A percentile compares a stretch with the other conserved stretches of the same genome.
These are phyloP conservation scores for Claviceps citrina DNA, from an alignment of 2,329 filamentous ascomycete species.

Conservation along the genomic window DNA sequence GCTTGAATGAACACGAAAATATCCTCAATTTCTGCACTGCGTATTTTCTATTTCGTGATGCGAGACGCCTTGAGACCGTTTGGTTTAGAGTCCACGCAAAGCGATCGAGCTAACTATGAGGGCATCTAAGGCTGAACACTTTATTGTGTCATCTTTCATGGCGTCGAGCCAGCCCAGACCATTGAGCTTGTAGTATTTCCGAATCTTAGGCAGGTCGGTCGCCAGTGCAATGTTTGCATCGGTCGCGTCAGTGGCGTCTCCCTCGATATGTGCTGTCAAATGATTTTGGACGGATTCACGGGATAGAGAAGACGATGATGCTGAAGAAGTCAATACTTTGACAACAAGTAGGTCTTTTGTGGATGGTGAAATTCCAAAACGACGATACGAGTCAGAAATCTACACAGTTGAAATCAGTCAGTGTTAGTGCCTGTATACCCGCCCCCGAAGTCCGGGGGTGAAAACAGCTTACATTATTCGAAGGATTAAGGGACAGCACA, in stretches of 20 bases:
- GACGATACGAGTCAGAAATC: slow-evolving; percentile 85
- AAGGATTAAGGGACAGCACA: slow-evolving; percentile 63
- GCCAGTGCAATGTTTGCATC: slow-evolving; percentile 45
- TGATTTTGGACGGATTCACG: slow-evolving; percentile 41
- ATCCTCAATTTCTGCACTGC: too few relatives aligned
- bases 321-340: slow-evolving; percentile 50
- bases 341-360: slow-evolving; percentile 64
- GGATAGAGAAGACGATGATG: slow-evolving; percentile 23
- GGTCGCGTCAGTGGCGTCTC: slow-evolving; percentile 40
- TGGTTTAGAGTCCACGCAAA: slow-evolving; percentile 22
- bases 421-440: too few relatives aligned
- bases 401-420: slow-evolving; percentile 20
- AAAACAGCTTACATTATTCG: slow-evolving; percentile 51
- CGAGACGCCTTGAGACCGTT: too few relatives aligned
- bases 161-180: slow-evolving; percentile 35
- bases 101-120: slow-evolving; percentile 66
- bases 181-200: slow-evolving; percentile 78
- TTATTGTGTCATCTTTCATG: slow-evolving; percentile 27
- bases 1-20: too few relatives aligned
- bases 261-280: slow-evolving; percentile 45
- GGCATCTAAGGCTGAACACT: slow-evolving; percentile 45
- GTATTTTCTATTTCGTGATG: too few relatives aligned
- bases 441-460: too few relatives aligned
- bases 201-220: slow-evolving; percentile 53
- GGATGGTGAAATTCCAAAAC: slow-evolving; percentile 62